Percentiles rank a stretch among this genome's conserved stretches.
Conservation (phyloP, 1,284 basidiomycete species). For the Omphalotus olearius region DNA sequence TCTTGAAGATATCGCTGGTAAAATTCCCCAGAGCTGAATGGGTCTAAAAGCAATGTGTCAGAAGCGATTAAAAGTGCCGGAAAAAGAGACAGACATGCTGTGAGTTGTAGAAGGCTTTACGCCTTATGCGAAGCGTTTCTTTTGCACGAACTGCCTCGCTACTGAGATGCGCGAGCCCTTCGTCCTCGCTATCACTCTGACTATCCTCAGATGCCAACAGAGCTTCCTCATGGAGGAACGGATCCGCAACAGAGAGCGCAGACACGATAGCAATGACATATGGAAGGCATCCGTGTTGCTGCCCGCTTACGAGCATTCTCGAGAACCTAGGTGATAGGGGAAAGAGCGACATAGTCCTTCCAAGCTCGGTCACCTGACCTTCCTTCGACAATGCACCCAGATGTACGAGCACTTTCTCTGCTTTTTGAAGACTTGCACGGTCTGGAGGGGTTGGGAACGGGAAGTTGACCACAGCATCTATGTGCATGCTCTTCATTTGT, state of each 20-base stretch:
- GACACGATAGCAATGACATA: conserved; percentile 93
- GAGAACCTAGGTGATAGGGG: conserved; percentile 92
- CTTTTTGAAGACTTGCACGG: conserved; percentile 70
- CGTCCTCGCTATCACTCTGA: conserved; percentile 32
- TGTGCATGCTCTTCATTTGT: conserved; percentile 99
- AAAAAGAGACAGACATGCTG: conserved; percentile 54
- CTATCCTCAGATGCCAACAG: conserved; percentile 46
- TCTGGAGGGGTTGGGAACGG: conserved; percentile 98
- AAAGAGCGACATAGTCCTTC: conserved; percentile 89
- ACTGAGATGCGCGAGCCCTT: conserved; percentile 50
- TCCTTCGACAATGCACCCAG: conserved; percentile 78
- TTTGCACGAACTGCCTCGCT: conserved; percentile 60
- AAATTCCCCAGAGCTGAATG: conserved; percentile 81
- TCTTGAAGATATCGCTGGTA: conserved; percentile 86
- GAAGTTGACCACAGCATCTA: conserved; percentile 95
- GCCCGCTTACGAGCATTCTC: conserved; percentile 90
- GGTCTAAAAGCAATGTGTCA: conserved; percentile 36
- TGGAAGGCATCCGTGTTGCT: conserved; percentile 88
- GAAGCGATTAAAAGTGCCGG: neutral
- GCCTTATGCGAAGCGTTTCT: conserved; percentile 60
- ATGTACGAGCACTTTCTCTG: conserved; percentile 78
- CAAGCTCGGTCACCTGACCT: conserved; percentile 82
- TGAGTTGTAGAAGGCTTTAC: conserved; percentile 76
- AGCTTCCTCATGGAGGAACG: conserved; percentile 85
- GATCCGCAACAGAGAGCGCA: conserved; percentile 92